Evolutionary conservation across 1,284 basidiomycete genomes (phyloP).

Genomic region (Apiotrichum sp.): DNA sequence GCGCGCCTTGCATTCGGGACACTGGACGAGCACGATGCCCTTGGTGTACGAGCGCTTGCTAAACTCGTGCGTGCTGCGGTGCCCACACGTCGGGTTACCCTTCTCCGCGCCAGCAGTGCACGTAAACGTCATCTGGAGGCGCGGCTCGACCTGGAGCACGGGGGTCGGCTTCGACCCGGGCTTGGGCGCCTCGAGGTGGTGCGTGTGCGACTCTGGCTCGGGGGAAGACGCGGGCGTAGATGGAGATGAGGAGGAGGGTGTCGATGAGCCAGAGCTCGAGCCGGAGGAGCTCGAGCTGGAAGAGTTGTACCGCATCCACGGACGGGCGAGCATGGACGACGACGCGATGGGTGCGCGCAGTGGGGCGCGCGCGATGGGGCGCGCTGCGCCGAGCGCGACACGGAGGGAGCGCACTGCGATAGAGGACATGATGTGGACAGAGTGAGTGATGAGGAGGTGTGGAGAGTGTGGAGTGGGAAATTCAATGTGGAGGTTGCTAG

Average conservation of each 20-base stretch:
- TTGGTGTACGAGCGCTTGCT: conserved; percentile 73
- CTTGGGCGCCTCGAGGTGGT: conserved; percentile 7
- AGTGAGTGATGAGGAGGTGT: too few species aligned
- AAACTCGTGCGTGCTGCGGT: conserved; percentile 84
- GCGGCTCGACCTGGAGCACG: conserved; percentile 37
- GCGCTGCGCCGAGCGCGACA: background rate
- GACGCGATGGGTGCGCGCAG: background rate
- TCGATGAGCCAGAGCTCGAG: background rate
- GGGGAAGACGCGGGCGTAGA: background rate
- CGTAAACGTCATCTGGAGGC: conserved; percentile 65
- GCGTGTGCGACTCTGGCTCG: background rate
- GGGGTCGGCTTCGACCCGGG: conserved; percentile 17
- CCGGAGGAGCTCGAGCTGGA: background rate
- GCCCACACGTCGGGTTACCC: conserved; percentile 56
- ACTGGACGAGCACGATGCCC: conserved; percentile 87
- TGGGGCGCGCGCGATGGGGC: background rate
- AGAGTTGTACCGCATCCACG: background rate
- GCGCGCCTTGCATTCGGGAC: conserved; percentile 81
- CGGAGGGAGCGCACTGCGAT: background rate
- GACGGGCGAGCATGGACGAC: background rate
- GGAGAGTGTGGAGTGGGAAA: background rate
- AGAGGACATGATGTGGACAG: too few species aligned
- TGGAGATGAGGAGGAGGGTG: background rate
- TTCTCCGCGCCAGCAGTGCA: conserved; percentile 58
- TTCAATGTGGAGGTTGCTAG: background rate